Percentiles rank a stretch among this genome's conserved stretches.
Conservation (phyloP, 1,139 yeast species). For the Suzukiozyma palmioleophila region DNA sequence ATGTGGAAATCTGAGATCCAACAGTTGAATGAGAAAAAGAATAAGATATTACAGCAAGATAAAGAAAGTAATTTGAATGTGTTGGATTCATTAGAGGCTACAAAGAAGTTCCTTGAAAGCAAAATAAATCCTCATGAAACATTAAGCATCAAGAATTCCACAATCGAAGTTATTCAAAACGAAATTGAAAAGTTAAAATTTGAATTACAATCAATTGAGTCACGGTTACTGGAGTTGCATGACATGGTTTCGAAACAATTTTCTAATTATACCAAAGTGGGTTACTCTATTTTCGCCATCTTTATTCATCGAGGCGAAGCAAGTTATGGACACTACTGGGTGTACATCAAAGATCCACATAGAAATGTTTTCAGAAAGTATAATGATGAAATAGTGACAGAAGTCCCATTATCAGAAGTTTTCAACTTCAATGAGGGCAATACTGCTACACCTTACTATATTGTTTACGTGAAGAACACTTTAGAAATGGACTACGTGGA, state of each 20-base stretch:
- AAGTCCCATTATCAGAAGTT: slow-evolving; percentile 71
- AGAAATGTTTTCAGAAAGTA: slow-evolving; percentile 75
- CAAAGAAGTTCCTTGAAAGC: slow-evolving; percentile 53
- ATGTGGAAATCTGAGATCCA: slow-evolving; percentile 59
- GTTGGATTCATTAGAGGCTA: slow-evolving; percentile 42
- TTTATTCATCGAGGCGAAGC: slow-evolving; percentile 97
- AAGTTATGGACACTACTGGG: slow-evolving; percentile 95
- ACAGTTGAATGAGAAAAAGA: slow-evolving; percentile 39
- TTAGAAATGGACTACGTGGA: slow-evolving; percentile 57
- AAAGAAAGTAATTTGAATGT: slow-evolving; percentile 48
- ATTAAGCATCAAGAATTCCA: slow-evolving; percentile 25
- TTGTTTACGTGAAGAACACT: slow-evolving; percentile 75
- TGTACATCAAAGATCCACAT: slow-evolving; percentile 76
- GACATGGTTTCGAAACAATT: slow-evolving; percentile 55
- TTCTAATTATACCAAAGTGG: slow-evolving; percentile 53
- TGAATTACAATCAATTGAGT: slow-evolving; percentile 13
- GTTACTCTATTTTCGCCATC: slow-evolving; percentile 83
- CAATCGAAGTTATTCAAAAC: slow-evolving; percentile 32
- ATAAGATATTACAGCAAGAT: slow-evolving; percentile 38
- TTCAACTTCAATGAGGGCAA: slow-evolving; percentile 67
- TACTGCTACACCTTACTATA: slow-evolving; percentile 89
- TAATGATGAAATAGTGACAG: slow-evolving; percentile 87
- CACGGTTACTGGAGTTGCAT: slow-evolving; percentile 36
- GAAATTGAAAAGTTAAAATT: slow-evolving; percentile 23
- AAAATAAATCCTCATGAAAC: slow-evolving; percentile 20